A percentile compares a stretch with the other conserved stretches of the same genome.
These are phyloP conservation scores for Spinacia oleracea DNA, from an alignment of 179 eudicot genomes.

Conservation along the genomic window DNA sequence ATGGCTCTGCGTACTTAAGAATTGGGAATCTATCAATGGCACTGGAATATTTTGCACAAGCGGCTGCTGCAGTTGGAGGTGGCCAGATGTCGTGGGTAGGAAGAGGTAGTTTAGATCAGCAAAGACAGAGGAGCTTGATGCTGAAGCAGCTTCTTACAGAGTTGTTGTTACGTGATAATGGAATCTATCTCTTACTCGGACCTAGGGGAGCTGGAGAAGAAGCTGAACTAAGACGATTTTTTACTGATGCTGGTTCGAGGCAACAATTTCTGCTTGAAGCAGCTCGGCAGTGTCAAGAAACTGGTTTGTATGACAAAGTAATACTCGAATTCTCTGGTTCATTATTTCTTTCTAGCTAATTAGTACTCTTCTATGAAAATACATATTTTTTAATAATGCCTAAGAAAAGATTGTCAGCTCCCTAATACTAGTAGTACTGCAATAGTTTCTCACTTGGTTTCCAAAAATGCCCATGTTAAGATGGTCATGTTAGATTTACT, in stretches of 20 bases:
- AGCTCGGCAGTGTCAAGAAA: constrained; percentile 86
- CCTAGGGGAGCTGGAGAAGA: constrained; percentile 92
- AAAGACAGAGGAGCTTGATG: constrained; percentile 86
- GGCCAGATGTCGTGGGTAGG: constrained; percentile 93
- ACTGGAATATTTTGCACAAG: constrained; percentile 88
- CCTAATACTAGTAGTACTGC: neutral
- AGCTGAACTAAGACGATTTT: constrained; percentile 82
- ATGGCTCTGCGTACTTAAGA: constrained; percentile 78
- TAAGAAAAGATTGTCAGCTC: neutral
- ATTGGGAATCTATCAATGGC: constrained; percentile 72
- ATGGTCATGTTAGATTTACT: too few relatives aligned
- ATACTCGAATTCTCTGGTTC: constrained; percentile 5
- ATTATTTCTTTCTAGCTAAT: constrained; percentile 15
- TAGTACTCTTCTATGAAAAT: neutral
- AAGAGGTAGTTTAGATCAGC: constrained; percentile 82
- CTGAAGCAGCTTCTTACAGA: constrained; percentile 91
- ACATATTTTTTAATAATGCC: neutral
- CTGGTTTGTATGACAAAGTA: constrained; percentile 90
- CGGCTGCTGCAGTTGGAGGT: constrained; percentile 94
- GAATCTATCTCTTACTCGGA: constrained; percentile 77
- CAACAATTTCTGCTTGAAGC: constrained; percentile 91
- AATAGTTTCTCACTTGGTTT: neutral
- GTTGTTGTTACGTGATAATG: constrained; percentile 72
- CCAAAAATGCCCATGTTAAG: neutral
- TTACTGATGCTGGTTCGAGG: constrained; percentile 55